A percentile compares a stretch with the other conserved stretches of the same genome.
These are phyloP conservation scores for Austroboletus rostrupii DNA, from an alignment of 1,284 basidiomycete species.

Conservation along the genomic window DNA sequence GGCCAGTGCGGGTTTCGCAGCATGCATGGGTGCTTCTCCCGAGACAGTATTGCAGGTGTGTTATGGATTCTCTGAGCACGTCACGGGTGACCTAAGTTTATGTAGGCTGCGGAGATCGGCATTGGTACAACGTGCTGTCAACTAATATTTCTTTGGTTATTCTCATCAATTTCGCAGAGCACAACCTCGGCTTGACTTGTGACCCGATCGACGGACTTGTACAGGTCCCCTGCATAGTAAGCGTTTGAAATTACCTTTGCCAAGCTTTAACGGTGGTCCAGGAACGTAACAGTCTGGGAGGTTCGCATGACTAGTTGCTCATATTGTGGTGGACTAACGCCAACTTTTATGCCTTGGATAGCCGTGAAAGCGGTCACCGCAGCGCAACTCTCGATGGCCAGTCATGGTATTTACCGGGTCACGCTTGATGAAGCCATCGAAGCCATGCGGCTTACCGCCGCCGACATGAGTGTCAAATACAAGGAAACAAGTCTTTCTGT, in stretches of 20 bases:
- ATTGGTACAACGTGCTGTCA: constrained; percentile 54
- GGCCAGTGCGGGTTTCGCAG: constrained; percentile 91
- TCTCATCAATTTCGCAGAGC: constrained; percentile 46
- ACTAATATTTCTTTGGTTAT: constrained; percentile 2
- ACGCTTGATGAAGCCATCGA: constrained; percentile 94
- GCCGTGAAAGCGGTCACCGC: constrained; percentile 88
- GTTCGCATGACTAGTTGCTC: constrained; percentile 34
- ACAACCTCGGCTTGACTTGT: constrained; percentile 86
- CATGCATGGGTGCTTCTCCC: constrained; percentile 85
- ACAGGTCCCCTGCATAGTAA: constrained; percentile 90
- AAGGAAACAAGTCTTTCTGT: constrained; percentile 92
- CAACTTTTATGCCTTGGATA: constrained; percentile 23
- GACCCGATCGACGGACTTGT: constrained; percentile 92
- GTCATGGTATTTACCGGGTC: constrained; percentile 81
- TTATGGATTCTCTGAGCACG: constrained; percentile 5
- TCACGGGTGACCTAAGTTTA: constrained; percentile 12
- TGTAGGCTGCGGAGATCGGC: constrained; percentile 89
- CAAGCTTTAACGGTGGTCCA: constrained; percentile 25
- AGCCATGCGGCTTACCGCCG: constrained; percentile 90
- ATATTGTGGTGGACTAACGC: background rate
- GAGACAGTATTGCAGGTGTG: constrained; percentile 73
- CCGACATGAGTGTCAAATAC: constrained; percentile 85
- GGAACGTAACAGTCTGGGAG: constrained; percentile 86
- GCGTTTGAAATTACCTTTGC: constrained; percentile 26
- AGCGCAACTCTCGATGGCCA: constrained; percentile 92